Base-by-base conservation (phyloP, 192 early-diverging fungal species). In the Coemansia sp. region DNA sequence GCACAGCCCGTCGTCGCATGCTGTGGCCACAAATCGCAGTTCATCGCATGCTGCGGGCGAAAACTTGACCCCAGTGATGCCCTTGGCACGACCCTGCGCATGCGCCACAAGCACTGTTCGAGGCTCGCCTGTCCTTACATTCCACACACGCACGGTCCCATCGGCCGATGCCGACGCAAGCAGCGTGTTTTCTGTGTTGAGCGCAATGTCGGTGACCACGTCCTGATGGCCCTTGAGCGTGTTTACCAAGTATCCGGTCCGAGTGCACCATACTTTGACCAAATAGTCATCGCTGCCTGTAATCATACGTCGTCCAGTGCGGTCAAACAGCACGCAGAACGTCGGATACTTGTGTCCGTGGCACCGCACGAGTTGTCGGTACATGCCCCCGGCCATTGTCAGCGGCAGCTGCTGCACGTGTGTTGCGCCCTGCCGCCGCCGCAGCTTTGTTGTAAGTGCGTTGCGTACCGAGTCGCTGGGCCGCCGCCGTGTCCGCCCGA, bases 231-330 rank as follows among this genome's bases (percentile, higher is more conserved):
- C 92, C 57, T 91, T 85, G n/a, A 95, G 76, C 0, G 92, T 89
- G 67, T 90, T 84, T 36, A 95, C 85, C 9, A 93, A 79, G 56
- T 83, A 86, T 25, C 92, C 93, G 6, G 90, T 87, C 2, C 83
- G 74, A 18, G 90, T 84, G 68, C 89, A 89, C 92, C 92, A 95
- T 3, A 93, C 77, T 56, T 93, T 95, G 56, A 95, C 85, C 23
- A 95, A 63, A 42, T 84, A 90, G 69, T 95, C 93, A 70, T 95
- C 93, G 72, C 90, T 92, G 55, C 92, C 93, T 56, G 93, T 94
- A 47, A 92, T 86, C 54, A 91, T 81, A 14, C 90, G 82, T 31
- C 81, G 75, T 17, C 87, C 85, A 0, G 89, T 86, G 48, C 82
- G 81, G 73, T 94, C 93, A 67, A 93, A 93, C 38, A 84, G 69